A percentile compares a stretch with the other conserved stretches of the same genome.
Evolutionary conservation across 2,329 filamentous ascomycete species (phyloP).

Genomic region (Calonectria pteridis): DNA sequence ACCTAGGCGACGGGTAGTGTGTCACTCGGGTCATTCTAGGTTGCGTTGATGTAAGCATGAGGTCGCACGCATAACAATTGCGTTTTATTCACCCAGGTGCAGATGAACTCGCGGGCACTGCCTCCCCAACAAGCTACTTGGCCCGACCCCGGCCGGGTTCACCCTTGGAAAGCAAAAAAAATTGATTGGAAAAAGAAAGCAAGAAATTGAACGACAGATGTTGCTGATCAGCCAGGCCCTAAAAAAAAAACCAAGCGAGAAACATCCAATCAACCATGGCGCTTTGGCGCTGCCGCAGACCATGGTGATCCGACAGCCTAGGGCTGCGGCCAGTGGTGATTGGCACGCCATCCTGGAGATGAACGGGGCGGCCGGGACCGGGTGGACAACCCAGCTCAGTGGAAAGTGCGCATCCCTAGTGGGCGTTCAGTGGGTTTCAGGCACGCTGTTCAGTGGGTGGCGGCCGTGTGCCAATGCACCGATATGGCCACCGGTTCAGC

Average conservation of each 20-base stretch:
- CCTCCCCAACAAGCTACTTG: not conserved
- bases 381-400: slow-evolving; percentile 15
- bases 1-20: slow-evolving; percentile 4
- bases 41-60: not conserved
- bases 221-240: not conserved
- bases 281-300: slow-evolving; percentile 20
- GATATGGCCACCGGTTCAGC: slow-evolving; percentile 6
- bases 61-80: not conserved
- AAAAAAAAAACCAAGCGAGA: slow-evolving; percentile 17
- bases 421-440: slow-evolving; percentile 2
- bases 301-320: slow-evolving; percentile 14
- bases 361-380: slow-evolving; percentile 33
- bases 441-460: not conserved
- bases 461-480: not conserved
- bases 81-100: not conserved
- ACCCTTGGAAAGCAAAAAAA: not conserved
- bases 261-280: slow-evolving; percentile 18
- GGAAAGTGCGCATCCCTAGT: slow-evolving; percentile 6
- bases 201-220: slow-evolving; percentile 2
- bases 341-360: slow-evolving; percentile 27
- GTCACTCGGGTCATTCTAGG: not conserved
- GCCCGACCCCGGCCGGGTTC: not conserved
- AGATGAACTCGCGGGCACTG: not conserved
- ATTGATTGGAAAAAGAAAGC: not conserved
- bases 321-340: slow-evolving; percentile 16